Conservation (phyloP, 139 green algal genomes). For the Gonium pectorale region DNA sequence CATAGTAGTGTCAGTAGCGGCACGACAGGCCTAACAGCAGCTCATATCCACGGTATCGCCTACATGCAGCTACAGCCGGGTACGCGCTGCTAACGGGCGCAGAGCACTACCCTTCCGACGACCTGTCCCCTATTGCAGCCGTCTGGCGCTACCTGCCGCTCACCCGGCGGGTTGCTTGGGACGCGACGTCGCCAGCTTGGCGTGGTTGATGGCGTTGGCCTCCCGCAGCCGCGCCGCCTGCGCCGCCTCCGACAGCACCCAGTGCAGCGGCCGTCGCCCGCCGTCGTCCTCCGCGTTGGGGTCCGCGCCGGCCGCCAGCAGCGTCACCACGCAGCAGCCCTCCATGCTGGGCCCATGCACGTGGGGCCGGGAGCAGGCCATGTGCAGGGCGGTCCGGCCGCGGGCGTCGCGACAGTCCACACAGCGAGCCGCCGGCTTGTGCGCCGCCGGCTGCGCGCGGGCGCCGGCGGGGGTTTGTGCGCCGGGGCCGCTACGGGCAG, state of each 20-base stretch:
- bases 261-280: slow-evolving; percentile 35
- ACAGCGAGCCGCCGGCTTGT: no score
- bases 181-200: slow-evolving; percentile 22
- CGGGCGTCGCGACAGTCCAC: background rate
- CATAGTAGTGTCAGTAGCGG: no score
- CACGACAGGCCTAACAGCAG: no score
- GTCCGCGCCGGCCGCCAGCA: slow-evolving; percentile 32
- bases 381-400: slow-evolving; percentile 29
- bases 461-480: background rate
- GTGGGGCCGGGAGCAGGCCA: slow-evolving; percentile 43
- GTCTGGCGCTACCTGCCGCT: no score
- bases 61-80: no score
- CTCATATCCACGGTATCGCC: no score
- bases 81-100: no score
- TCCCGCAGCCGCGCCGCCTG: background rate
- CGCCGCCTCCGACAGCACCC: slow-evolving; percentile 27
- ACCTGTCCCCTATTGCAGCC: no score
- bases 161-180: slow-evolving; percentile 21
- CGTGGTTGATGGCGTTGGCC: slow-evolving; percentile 48
- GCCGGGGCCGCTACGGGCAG: background rate
- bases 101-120: no score
- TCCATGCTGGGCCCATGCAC: slow-evolving; percentile 21
- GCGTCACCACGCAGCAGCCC: slow-evolving; percentile 26
- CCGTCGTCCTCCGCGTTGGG: slow-evolving; percentile 21
- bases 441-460: background rate